phyloP scores from a whole-genome alignment of 1,284 basidiomycete genomes.

The Papiliotrema fonsecae region DNA sequence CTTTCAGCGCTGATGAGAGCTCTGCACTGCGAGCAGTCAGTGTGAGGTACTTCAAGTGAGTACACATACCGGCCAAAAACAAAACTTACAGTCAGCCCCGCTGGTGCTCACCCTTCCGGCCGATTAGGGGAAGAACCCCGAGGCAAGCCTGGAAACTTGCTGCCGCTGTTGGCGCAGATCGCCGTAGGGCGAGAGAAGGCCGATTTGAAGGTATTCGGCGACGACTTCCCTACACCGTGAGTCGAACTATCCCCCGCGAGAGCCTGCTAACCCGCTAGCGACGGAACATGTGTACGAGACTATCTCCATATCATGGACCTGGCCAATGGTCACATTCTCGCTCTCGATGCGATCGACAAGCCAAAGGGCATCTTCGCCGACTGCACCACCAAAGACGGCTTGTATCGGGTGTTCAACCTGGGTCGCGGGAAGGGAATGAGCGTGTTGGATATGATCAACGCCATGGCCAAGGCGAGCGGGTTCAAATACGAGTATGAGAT shows the following conservation, averaged over 20 bases:
- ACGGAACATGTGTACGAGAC: constrained; percentile 95
- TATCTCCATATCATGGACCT: constrained; percentile 97
- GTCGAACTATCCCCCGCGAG: constrained; percentile 27
- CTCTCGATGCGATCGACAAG: constrained; percentile 66
- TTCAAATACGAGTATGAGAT: constrained; percentile 85
- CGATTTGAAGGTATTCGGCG: constrained; percentile 87
- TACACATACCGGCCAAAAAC: constrained; percentile 4
- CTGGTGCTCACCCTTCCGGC: constrained; percentile 93
- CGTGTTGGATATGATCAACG: constrained; percentile 89
- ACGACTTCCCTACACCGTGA: constrained; percentile 92
- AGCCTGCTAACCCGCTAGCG: constrained; percentile 47
- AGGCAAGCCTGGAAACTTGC: constrained; percentile 89
- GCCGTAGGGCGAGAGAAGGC: constrained; percentile 84
- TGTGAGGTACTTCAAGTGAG: constrained; percentile 90
- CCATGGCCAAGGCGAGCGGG: constrained; percentile 88
- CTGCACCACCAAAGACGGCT: constrained; percentile 44
- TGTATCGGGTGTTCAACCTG: constrained; percentile 91
- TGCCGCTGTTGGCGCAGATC: constrained; percentile 93
- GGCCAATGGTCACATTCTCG: constrained; percentile 86
- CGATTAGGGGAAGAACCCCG: constrained; percentile 92
- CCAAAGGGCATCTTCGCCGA: constrained; percentile 41
- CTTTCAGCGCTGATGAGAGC: constrained; percentile 32
- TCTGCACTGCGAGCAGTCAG: constrained; percentile 34
- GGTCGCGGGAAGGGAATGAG: constrained; percentile 89
- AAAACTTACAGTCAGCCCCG: constrained; percentile 59